phyloP scores from a whole-genome alignment of 768 basidiomycete genomes.

The Asterophora parasitica region DNA sequence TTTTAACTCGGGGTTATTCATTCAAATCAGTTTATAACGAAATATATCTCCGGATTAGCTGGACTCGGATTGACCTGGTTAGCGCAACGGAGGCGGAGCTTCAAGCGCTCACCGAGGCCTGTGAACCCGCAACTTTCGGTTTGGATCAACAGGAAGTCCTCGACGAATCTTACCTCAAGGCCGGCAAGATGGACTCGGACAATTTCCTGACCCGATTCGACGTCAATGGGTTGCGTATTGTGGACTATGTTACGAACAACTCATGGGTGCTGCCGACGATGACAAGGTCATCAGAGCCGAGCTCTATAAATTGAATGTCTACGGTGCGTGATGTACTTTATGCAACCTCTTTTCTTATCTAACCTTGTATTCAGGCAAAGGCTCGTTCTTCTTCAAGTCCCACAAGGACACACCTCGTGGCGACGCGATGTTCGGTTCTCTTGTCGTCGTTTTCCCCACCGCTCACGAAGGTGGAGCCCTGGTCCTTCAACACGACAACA shows the following conservation, averaged over 20 bases:
- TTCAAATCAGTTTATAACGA: too few species aligned
- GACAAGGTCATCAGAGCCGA: conserved; percentile 19
- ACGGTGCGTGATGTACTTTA: conserved; percentile 22
- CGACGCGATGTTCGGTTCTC: conserved; percentile 44
- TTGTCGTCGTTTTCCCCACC: conserved; percentile 47
- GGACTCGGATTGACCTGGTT: conserved; percentile 9
- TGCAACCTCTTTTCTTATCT: too few species aligned
- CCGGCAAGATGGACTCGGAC: conserved; percentile 35
- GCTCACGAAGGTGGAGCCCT: conserved; percentile 41
- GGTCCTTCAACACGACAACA: conserved; percentile 26
- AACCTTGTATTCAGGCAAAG: conserved; percentile 27
- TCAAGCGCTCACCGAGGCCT: conserved; percentile 26
- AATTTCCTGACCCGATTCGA: conserved; percentile 32
- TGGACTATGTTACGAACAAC: conserved; percentile 2
- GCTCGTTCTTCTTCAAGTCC: conserved; percentile 44
- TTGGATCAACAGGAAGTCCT: conserved; percentile 29
- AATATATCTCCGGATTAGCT: not conserved
- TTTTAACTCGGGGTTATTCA: too few species aligned
- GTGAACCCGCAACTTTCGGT: conserved; percentile 39
- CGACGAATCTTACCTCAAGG: conserved; percentile 43
- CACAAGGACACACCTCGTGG: conserved; percentile 45
- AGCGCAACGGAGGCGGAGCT: conserved; percentile 10
- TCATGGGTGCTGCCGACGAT: conserved; percentile 17
- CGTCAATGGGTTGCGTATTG: conserved; percentile 1
- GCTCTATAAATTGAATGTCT: conserved; percentile 35